Conservation (phyloP, 345 rosid species). For the Pugionium cornutum region DNA sequence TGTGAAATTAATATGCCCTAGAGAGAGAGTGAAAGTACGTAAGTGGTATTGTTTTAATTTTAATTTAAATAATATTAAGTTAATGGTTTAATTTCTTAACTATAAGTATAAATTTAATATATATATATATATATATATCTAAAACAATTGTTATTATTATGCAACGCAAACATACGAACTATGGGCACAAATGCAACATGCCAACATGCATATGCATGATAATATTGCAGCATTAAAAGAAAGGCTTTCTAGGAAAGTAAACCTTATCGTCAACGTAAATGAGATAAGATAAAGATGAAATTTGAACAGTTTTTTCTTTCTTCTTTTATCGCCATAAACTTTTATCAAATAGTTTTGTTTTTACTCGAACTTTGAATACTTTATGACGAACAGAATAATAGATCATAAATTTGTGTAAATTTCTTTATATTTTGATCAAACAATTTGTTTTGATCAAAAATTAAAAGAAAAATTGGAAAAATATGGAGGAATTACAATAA, state of each 20-base stretch:
- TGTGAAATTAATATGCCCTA: not conserved
- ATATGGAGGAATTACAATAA: too few species aligned
- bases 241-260: slow-evolving; percentile 19
- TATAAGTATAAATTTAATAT: not conserved
- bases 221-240: slow-evolving; percentile 15
- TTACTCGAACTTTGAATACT: too few species aligned
- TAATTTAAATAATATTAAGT: not conserved
- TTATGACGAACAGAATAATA: too few species aligned
- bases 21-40: not conserved
- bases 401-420: too few species aligned
- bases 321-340: too few species aligned
- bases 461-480: too few species aligned
- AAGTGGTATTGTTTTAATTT: not conserved
- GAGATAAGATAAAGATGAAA: slow-evolving; percentile 20
- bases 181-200: slow-evolving; percentile 20
- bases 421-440: too few species aligned
- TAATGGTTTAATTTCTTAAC: not conserved
- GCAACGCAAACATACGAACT: not conserved
- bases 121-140: not conserved
- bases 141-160: not conserved
- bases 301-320: not conserved
- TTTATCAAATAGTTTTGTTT: too few species aligned
- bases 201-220: slow-evolving; percentile 27
- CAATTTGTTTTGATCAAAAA: too few species aligned
- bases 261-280: slow-evolving; percentile 29